These are phyloP conservation scores for Extremus antarcticus DNA, from an alignment of 495 filamentous ascomycete genomes.

Conservation along the genomic window DNA sequence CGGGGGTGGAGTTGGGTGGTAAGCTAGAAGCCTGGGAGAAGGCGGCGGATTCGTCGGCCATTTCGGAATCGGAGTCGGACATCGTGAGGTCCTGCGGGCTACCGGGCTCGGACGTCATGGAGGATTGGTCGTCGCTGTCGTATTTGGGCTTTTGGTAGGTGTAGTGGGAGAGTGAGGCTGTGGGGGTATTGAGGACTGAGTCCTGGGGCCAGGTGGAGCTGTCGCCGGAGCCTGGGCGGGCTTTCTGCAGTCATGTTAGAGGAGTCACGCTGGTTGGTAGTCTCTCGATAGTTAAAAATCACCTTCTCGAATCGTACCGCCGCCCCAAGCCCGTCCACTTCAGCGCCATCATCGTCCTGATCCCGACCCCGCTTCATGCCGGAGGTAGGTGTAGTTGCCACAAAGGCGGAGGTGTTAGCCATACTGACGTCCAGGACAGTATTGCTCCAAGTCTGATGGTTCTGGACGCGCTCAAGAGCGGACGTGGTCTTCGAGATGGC, in stretches of 20 bases:
- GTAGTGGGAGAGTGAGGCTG: background rate
- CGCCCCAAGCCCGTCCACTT: background rate
- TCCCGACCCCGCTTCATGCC: conserved; percentile 9
- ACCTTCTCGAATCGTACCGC: conserved; percentile 1
- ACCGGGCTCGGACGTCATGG: conserved; percentile 20
- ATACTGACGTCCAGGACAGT: background rate
- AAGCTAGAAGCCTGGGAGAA: background rate
- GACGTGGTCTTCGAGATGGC: background rate
- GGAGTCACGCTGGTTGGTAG: background rate
- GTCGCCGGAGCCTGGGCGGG: background rate
- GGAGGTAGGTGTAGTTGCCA: background rate
- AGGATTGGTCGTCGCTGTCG: conserved; percentile 19
- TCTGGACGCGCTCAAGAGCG: background rate
- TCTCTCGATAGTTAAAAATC: too few species aligned
- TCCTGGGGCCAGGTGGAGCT: conserved; percentile 6
- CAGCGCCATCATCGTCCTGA: background rate
- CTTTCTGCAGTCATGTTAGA: background rate
- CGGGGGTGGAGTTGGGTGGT: background rate
- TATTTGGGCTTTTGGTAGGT: conserved; percentile 12
- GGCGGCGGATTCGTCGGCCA: conserved; percentile 26
- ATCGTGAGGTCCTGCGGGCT: conserved; percentile 17
- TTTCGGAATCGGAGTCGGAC: conserved; percentile 44
- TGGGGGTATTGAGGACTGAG: conserved; percentile 13
- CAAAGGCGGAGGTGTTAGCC: background rate
- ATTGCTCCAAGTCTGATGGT: background rate